Conservation (phyloP, 805 yeast genomes). For the Hanseniaspora vineae region DNA sequence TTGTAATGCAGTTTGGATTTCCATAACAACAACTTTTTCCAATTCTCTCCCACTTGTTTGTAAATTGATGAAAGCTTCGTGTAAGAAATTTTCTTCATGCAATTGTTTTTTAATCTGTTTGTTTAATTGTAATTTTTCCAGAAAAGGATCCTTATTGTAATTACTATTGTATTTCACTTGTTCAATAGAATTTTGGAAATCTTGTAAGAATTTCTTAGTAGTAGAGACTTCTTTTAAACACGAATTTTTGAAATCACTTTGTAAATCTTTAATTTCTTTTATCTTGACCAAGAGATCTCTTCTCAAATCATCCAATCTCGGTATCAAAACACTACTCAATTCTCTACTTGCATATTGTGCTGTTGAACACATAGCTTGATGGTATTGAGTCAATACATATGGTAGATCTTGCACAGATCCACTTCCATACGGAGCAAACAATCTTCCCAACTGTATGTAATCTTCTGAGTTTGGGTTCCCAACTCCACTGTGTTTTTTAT, state of each 20-base stretch:
- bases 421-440: slow-evolving; percentile 65
- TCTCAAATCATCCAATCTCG: slow-evolving; percentile 53
- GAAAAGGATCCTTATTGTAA: slow-evolving; percentile 63
- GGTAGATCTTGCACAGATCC: slow-evolving; percentile 81
- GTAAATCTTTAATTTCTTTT: slow-evolving; percentile 70
- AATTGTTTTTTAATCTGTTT: slow-evolving; percentile 66
- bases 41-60: slow-evolving; percentile 81
- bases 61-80: slow-evolving; percentile 78
- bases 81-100: slow-evolving; percentile 71
- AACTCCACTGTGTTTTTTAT: background rate
- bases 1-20: slow-evolving; percentile 70
- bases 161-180: slow-evolving; percentile 36
- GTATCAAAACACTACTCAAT: slow-evolving; percentile 46
- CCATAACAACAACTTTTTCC: slow-evolving; percentile 77
- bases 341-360: slow-evolving; percentile 50
- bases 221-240: slow-evolving; percentile 56
- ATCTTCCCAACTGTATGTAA: slow-evolving; percentile 19
- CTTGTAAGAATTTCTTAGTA: slow-evolving; percentile 43
- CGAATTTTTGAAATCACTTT: slow-evolving; percentile 73
- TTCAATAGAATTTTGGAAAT: slow-evolving; percentile 51
- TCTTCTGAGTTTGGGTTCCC: slow-evolving; percentile 45
- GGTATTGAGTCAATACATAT: slow-evolving; percentile 51
- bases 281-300: slow-evolving; percentile 74
- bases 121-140: slow-evolving; percentile 60
- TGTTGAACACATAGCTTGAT: slow-evolving; percentile 43